Evolutionary conservation across 371 early-diverging fungal species (phyloP), one percentile per base, ranked within the genome.

Genomic region (Syncephalastrum monosporum): DNA sequence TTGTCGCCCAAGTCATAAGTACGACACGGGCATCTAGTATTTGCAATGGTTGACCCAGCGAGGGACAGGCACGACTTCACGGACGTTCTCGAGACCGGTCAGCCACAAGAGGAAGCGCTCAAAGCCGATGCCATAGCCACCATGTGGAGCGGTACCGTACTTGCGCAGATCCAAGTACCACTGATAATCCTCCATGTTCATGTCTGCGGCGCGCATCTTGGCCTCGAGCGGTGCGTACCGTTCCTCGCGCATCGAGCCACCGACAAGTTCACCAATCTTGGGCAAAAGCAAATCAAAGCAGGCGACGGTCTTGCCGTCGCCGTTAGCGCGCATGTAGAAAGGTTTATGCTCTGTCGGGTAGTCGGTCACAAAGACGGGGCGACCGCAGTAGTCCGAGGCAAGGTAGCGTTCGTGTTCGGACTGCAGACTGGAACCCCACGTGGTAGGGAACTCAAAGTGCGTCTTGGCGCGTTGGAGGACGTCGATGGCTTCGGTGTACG

Each of bases 41-140:
- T 68, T 73, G 63, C 87, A 86, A 46, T 82, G 70, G 50, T 81
- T 74, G 47, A 74, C 75, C 65, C 79, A 80, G 46, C 87, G 69
- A 43, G 95, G 94, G 65, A 90, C 86, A 1, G 92, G 88, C 13
- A 93, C 86, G 12, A 92, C 81, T 61, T 97, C 97, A 12, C 91
- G 72, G 33, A 96, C 86, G 65, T 85, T 94, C 1, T 86, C 85
- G 47, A 91, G 69, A 4, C 94, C 94, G 14, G 92, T 93, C 3
- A 96, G 55, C 75, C 85, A 85, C 50, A 85, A 71, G 41, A 97
- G 55, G 33, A 87, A 85, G 12, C 97, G 75, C 67, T 99, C 99
- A 56, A 99, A 83, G 62, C 99, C 99, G 46, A 99, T 88, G 52
- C 99, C 99, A 69, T 94, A 99, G 47, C 99, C 99, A 71, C 99